Evolutionary conservation across 495 filamentous ascomycete species (phyloP).

Genomic region (Neurospora intermedia): DNA sequence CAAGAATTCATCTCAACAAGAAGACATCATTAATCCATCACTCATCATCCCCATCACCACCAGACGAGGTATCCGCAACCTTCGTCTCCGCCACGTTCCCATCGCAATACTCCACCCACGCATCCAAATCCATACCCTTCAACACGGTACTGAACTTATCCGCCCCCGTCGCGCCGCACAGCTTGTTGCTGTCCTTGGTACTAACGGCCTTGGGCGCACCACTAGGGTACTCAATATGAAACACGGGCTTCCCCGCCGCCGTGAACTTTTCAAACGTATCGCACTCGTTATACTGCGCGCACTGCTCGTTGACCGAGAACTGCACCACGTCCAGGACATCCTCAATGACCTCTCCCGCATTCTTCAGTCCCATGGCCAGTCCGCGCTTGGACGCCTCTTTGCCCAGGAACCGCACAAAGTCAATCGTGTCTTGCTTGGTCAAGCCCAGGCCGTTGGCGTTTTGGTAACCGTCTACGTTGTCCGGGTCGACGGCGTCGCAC

Average conservation of each 20-base stretch:
- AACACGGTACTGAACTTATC: constrained; percentile 50
- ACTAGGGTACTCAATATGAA: constrained; percentile 62
- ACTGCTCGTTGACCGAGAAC: constrained; percentile 67
- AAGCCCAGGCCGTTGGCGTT: constrained; percentile 47
- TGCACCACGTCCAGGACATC: constrained; percentile 46
- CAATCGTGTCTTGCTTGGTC: constrained; percentile 41
- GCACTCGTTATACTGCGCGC: constrained; percentile 45
- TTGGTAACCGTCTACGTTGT: constrained; percentile 58
- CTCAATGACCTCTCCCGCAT: constrained; percentile 48
- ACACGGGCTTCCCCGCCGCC: constrained; percentile 52
- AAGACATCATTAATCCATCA: neutral
- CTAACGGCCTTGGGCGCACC: constrained; percentile 25
- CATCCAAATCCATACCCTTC: constrained; percentile 51
- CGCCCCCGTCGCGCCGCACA: constrained; percentile 4
- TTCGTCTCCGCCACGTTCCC: constrained; percentile 7
- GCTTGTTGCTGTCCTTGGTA: constrained; percentile 11
- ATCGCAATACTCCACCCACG: constrained; percentile 45
- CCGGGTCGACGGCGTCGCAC: constrained; percentile 62
- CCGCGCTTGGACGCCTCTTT: constrained; percentile 37
- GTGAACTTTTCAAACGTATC: constrained; percentile 46
- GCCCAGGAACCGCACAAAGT: constrained; percentile 51
- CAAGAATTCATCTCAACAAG: neutral
- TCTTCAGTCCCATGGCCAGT: constrained; percentile 54
- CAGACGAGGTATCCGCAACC: neutral
- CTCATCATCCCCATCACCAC: neutral